phyloP scores from a whole-genome alignment of 352 stramenopile species.

The Phytopythium montanum region DNA sequence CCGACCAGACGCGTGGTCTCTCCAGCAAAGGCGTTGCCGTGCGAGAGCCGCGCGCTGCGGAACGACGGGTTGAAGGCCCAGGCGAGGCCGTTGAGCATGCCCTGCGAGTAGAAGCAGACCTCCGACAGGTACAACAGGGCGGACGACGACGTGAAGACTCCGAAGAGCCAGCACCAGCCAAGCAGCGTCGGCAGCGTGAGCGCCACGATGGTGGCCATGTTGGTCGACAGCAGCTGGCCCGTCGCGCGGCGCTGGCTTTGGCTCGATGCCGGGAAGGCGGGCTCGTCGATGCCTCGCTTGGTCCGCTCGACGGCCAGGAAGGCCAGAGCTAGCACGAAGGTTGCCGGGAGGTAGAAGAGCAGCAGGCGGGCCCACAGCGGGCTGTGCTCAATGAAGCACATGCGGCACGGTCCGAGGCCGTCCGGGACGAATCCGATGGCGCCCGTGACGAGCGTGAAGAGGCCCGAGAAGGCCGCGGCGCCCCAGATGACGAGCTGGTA shows the following conservation, averaged over 20 bases:
- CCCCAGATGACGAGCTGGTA: conserved; percentile 65
- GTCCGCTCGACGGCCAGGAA: conserved; percentile 29
- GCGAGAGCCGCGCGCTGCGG: conserved; percentile 31
- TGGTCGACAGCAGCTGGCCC: conserved; percentile 45
- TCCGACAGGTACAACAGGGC: conserved; percentile 54
- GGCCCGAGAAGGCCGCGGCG: conserved; percentile 27
- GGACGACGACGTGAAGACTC: conserved; percentile 27
- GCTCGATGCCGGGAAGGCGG: conserved; percentile 20
- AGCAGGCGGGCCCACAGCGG: conserved; percentile 50
- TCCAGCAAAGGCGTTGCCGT: conserved; percentile 15
- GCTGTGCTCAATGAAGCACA: conserved; percentile 49
- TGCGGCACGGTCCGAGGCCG: conserved; percentile 44
- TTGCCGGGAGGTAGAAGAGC: conserved; percentile 56
- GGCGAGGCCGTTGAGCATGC: conserved; percentile 46
- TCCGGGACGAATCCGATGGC: conserved; percentile 72
- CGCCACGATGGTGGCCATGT: conserved; percentile 32
- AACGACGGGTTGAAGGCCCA: conserved; percentile 63
- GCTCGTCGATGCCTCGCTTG: conserved; percentile 8
- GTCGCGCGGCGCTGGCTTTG: conserved; percentile 40
- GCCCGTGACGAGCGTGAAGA: conserved; percentile 49
- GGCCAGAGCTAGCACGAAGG: conserved; percentile 31
- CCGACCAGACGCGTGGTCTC: conserved; percentile 26
- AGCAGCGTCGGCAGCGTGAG: conserved; percentile 44
- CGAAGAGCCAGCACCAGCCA: conserved; percentile 36
- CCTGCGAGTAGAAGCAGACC: conserved; percentile 63